A percentile compares a stretch with the other conserved stretches of the same genome.
These are phyloP conservation scores for Xylaria multiplex DNA, from an alignment of 2,329 filamentous ascomycete genomes.

Conservation along the genomic window DNA sequence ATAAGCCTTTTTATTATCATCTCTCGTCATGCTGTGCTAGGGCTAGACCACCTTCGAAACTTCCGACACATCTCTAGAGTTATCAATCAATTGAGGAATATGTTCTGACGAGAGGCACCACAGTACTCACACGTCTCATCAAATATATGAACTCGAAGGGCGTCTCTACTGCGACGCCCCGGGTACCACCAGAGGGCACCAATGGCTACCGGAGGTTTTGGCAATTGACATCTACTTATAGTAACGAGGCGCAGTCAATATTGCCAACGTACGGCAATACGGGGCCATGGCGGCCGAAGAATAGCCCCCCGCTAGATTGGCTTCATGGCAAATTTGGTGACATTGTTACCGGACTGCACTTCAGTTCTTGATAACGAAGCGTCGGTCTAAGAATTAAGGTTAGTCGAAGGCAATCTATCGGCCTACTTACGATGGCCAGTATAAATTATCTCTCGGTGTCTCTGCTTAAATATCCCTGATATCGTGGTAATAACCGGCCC, in stretches of 20 bases:
- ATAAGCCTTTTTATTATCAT: not conserved
- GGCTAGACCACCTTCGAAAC: not conserved
- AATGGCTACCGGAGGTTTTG: conserved; percentile 33
- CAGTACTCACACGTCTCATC: conserved; percentile 60
- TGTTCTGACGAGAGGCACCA: not conserved
- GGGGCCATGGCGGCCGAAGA: conserved; percentile 37
- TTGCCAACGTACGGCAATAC: conserved; percentile 32
- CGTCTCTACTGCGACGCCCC: conserved; percentile 56
- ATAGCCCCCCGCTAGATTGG: conserved; percentile 32
- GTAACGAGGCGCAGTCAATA: conserved; percentile 2
- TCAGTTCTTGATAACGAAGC: conserved; percentile 20
- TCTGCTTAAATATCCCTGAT: too few species aligned
- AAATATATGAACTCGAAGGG: conserved; percentile 59
- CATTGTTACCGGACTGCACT: conserved; percentile 34
- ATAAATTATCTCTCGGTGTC: too few species aligned
- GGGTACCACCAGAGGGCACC: conserved; percentile 48
- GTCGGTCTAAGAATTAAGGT: too few species aligned
- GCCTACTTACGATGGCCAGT: too few species aligned
- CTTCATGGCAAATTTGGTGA: conserved; percentile 31
- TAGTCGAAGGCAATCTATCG: too few species aligned
- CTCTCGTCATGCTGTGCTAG: not conserved
- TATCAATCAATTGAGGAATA: not conserved
- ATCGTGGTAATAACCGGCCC: too few species aligned
- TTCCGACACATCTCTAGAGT: not conserved
- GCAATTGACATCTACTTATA: conserved; percentile 35